These are phyloP conservation scores for Citrus trifoliata DNA, from an alignment of 345 rosid species.

Conservation along the genomic window DNA sequence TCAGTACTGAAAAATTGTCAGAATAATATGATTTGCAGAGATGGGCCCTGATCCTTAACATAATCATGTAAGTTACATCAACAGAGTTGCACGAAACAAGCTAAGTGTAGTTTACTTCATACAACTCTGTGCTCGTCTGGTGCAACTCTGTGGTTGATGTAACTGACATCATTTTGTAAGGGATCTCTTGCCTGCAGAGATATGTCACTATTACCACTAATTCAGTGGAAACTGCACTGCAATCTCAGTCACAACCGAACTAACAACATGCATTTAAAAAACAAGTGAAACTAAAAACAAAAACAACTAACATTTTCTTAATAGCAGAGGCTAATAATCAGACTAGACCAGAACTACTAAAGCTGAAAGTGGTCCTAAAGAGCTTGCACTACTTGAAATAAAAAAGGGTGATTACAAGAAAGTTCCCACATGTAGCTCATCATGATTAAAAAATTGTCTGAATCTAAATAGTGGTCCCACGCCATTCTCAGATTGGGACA, in stretches of 20 bases:
- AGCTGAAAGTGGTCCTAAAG: slow-evolving; percentile 19
- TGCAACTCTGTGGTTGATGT: too few species aligned
- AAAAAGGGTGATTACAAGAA: not conserved
- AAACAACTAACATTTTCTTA: not conserved
- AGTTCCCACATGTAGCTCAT: not conserved
- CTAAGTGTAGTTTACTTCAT: too few species aligned
- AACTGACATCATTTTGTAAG: too few species aligned
- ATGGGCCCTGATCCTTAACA: too few species aligned
- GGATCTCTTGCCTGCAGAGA: not conserved
- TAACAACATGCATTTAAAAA: not conserved
- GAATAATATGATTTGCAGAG: not conserved
- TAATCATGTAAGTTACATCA: too few species aligned
- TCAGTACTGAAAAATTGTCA: not conserved
- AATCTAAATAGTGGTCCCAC: not conserved
- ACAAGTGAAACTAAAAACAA: not conserved
- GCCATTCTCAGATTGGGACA: not conserved
- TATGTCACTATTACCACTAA: not conserved
- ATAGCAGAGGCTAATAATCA: not conserved
- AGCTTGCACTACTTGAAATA: not conserved
- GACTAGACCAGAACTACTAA: slow-evolving; percentile 9
- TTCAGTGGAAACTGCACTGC: not conserved
- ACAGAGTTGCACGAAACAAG: too few species aligned
- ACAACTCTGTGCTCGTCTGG: too few species aligned
- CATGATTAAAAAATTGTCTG: slow-evolving; percentile 9
- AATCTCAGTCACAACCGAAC: not conserved